Conservation (phyloP, 306 rosid genomes). For the Castanea crenata region DNA sequence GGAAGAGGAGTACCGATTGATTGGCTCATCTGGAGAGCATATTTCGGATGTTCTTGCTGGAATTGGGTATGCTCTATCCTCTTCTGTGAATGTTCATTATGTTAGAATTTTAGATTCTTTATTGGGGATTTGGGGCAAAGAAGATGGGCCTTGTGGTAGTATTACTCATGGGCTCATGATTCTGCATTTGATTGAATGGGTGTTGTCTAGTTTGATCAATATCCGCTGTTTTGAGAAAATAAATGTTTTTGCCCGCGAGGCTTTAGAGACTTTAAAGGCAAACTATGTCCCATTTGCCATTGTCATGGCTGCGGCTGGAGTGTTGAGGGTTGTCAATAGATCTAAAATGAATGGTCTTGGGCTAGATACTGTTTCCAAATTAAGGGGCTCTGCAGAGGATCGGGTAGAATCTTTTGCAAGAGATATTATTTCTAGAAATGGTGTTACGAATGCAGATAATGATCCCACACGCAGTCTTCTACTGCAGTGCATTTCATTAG, state of each 20-base stretch:
- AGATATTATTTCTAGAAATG: slow-evolving; percentile 38
- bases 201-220: slow-evolving; percentile 48
- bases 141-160: slow-evolving; percentile 47
- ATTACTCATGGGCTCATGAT: slow-evolving; percentile 66
- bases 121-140: slow-evolving; percentile 65
- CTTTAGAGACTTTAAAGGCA: slow-evolving; percentile 44
- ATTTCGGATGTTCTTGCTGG: slow-evolving; percentile 75
- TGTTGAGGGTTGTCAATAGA: slow-evolving; percentile 50
- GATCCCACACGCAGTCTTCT: slow-evolving; percentile 41
- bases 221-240: slow-evolving; percentile 44
- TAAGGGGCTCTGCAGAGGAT: slow-evolving; percentile 47
- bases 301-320: slow-evolving; percentile 83
- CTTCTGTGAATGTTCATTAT: slow-evolving; percentile 48
- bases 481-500: slow-evolving; percentile 64
- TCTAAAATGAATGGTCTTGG: slow-evolving; percentile 34
- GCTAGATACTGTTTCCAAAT: slow-evolving; percentile 34
- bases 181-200: slow-evolving; percentile 81
- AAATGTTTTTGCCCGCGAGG: slow-evolving; percentile 28
- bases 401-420: slow-evolving; percentile 50
- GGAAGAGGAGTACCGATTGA: slow-evolving; percentile 34
- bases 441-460: slow-evolving; percentile 7
- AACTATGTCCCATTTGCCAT: slow-evolving; percentile 51
- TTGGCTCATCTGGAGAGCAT: slow-evolving; percentile 37
- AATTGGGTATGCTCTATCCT: slow-evolving; percentile 78
- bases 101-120: slow-evolving; percentile 48